Evolutionary conservation across 1,284 basidiomycete species (phyloP), one percentile per base, ranked within the genome.

Genomic region (Chondrostereum purpureum): DNA sequence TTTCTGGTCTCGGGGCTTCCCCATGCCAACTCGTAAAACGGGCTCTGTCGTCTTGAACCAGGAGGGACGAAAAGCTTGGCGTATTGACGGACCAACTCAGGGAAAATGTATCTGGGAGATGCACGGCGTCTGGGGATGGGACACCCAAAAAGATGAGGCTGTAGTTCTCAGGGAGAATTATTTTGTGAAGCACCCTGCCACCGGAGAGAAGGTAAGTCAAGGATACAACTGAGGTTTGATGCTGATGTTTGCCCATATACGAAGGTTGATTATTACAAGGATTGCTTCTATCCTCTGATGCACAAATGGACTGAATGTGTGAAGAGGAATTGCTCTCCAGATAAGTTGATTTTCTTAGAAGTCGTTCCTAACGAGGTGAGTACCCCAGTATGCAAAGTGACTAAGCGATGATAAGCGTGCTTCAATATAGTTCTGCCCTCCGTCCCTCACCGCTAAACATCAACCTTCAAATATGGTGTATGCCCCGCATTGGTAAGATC

Each of bases 51-150:
- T 83, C 2, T 63, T 89, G 10, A 89, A 90, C 55, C 56, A 71
- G 1, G 60, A 69, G 0, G 71, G 75, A 6, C 73, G 69, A 23
- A 78, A 73, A 38, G 88, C 73, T 1, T 92, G 86, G 92, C 72
- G 68, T 37, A 59, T 61, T 1, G 78, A 87, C 54, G 88, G 88
- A 0, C 84, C 83, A 13, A 84, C 84, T 0, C 53, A 65, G 36
- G 87, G 83, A 12, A 60, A 72, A 49, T 97, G 93, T 58, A 56
- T 93, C 0, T 97, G 92, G 93, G 82, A 89, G 55, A 77, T 84
- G 66, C 93, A 97, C 55, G 92, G 89, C 11, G 90, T 97, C 0
- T 99, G 95, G 95, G 78, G 82, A 1, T 98, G 88, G 87, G 85
- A 92, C 56, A 69, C 66, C 8, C 68, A 70, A 18, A 87, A 83